These are phyloP conservation scores for Daldinia grandis DNA, from an alignment of 495 filamentous ascomycete genomes.

Conservation along the genomic window DNA sequence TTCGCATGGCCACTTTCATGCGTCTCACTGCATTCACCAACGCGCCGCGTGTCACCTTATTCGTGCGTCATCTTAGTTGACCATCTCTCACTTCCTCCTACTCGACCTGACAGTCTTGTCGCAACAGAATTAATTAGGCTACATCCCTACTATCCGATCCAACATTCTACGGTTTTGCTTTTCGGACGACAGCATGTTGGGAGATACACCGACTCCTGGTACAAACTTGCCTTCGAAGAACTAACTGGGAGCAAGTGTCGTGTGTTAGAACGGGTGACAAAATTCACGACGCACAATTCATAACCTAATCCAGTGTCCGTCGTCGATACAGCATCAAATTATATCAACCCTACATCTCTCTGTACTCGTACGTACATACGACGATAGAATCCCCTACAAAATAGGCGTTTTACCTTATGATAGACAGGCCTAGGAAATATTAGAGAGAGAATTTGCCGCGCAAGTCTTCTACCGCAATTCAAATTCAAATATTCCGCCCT, in stretches of 20 bases:
- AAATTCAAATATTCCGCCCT: too few relatives aligned
- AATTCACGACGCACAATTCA: conserved; percentile 9
- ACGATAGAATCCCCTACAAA: conserved; percentile 1
- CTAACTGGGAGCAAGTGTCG: conserved; percentile 10
- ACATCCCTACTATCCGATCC: conserved; percentile 8
- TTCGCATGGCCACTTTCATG: conserved; percentile 36
- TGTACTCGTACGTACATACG: conserved; percentile 2
- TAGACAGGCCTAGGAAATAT: neutral
- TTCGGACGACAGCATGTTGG: conserved; percentile 41
- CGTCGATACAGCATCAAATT: conserved; percentile 17
- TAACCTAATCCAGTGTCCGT: conserved; percentile 2
- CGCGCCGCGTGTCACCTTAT: conserved; percentile 41
- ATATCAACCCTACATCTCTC: conserved; percentile 19
- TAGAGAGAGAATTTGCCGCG: neutral
- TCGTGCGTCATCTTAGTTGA: conserved; percentile 37
- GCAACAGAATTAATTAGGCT: conserved; percentile 14
- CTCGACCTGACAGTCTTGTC: neutral
- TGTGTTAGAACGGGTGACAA: conserved; percentile 9
- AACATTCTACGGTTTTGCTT: conserved; percentile 16
- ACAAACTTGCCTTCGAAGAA: conserved; percentile 18
- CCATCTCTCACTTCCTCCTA: neutral
- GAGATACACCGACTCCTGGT: conserved; percentile 7
- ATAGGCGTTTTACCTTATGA: conserved; percentile 12
- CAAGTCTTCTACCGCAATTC: conserved; percentile 8
- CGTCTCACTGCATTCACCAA: conserved; percentile 33